Evolutionary conservation across 129 eudicot species (phyloP).

Genomic region (Glebionis coronaria): DNA sequence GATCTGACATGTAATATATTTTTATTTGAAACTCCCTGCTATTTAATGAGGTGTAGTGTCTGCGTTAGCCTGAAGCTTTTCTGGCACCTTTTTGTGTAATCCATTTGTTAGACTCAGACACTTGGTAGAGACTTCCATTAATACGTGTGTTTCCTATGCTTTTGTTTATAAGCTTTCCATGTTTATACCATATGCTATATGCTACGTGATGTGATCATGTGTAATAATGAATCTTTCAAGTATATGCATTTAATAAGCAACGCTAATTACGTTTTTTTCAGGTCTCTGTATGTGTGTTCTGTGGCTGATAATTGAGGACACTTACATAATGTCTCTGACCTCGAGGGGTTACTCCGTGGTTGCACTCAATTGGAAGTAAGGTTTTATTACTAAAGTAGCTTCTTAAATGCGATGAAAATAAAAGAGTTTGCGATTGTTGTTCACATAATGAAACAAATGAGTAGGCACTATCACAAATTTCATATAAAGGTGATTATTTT

Average conservation of each 20-base stretch:
- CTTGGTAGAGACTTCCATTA: neutral
- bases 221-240: conserved; percentile 13
- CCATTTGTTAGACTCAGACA: conserved; percentile 1
- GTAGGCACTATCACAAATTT: no score
- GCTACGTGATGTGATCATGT: no score
- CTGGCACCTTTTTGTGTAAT: neutral
- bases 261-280: conserved; percentile 45
- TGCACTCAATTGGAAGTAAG: conserved; percentile 99
- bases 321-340: conserved; percentile 78
- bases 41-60: conserved; percentile 1
- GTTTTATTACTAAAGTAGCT: conserved; percentile 29
- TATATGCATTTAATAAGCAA: conserved; percentile 31
- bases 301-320: conserved; percentile 91
- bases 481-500: no score
- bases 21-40: no score
- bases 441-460: no score
- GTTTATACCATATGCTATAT: conserved; percentile 6
- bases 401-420: no score
- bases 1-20: no score
- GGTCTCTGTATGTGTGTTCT: conserved; percentile 91
- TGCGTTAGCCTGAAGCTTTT: neutral
- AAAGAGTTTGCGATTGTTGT: no score
- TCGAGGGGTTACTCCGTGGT: conserved; percentile 89
- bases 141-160: conserved; percentile 16
- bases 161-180: conserved; percentile 17